Base-by-base conservation (phyloP, 805 yeast genomes). In the Kazachstania taianensis region DNA sequence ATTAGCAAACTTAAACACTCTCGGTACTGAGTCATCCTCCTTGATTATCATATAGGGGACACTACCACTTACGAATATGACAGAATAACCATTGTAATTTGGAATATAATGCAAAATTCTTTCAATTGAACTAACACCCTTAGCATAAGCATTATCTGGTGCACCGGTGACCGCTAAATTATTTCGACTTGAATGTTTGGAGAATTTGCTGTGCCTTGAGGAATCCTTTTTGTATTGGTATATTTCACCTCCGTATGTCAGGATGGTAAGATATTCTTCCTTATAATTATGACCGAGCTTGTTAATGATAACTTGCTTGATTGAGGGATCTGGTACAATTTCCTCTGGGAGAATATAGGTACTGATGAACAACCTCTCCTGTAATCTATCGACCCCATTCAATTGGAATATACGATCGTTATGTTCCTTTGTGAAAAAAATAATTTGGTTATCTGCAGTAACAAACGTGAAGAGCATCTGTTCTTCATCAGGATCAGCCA, bases 211-310 rank as follows among this genome's bases (percentile, higher is more conserved):
- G 33, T 34, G 38, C 32, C 49, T 45, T 27, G 29, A 32, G 13
- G 37, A 33, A 6, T 55, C 73, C 24, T 77, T 61, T 45, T 74
- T 75, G 54, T 85, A 86, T 34, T 81, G 61, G 24, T 74, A 62
- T 2, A 85, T 62, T 53, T 84, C 92, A 46, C 94, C 94, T 36
- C 94, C 92, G 51, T 77, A 73, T 0, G 94, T 85, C 34, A 84
- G 59, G 6, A 83, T 65, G 0, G 85, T 68, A 39, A 86, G 55
- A 52, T 75, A 75, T 45, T 81, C 86, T 32, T 76, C 78, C 30
- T 69, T 66, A 20, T 52, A 44, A 7, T 59, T 53, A 47, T 80
- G 82, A 5, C 95, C 95, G 20, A 85, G 50, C 31, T 70, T 70
- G 30, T 75, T 70, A 13, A 74, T 59, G 54, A 79, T 69, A 1